Evolutionary conservation across 129 eudicot genomes (phyloP), one percentile per base, ranked within the genome.

Genomic region (Flaveria brownii): DNA sequence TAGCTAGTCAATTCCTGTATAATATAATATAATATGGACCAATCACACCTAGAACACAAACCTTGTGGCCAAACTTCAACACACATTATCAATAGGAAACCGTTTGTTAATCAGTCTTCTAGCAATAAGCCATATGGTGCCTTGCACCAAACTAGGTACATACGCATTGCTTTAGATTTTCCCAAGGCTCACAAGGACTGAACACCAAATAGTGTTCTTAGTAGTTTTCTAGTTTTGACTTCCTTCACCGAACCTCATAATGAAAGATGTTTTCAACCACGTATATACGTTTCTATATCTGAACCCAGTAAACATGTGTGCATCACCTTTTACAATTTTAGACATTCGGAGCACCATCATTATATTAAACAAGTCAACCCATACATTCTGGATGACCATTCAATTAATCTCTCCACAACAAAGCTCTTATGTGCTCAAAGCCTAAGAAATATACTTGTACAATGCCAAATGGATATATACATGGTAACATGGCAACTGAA

Each of bases 1-100:
- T 60, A 10, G 28, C 14, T 75, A n/a, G 47, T 8, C 23, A 43
- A 59, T 41, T 2, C 33, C 1, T 12, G 13, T 12, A 63, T 11
- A 46, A 45, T 12, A 63, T 26, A 14, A 47, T 16, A 45, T 46
- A 6, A 59, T 59, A 25, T 25, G 36, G 25, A 59, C 49, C 16
- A 42, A 74, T 43, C 43, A 61, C 46, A 11, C 67, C 71, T 14
- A 74, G n/a, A 42, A 45, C 59, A 60, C 78, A 62, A 30, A 75
- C 15, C 49, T 30, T 45, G 59, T 43, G 17, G 57, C 30, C 28
- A 56, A 26, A 8, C n/a, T 42, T 41, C 56, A 57, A 23, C 78
- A 5, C 14, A 15, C 2, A 18, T 62, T 16, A 60, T 1, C 13
- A 13, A 8, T 20, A 73, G 68, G 17, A 15, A 33, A 33, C 7